Conservation (phyloP, 2,329 filamentous ascomycete genomes). For the Acephala macrosclerotiorum region DNA sequence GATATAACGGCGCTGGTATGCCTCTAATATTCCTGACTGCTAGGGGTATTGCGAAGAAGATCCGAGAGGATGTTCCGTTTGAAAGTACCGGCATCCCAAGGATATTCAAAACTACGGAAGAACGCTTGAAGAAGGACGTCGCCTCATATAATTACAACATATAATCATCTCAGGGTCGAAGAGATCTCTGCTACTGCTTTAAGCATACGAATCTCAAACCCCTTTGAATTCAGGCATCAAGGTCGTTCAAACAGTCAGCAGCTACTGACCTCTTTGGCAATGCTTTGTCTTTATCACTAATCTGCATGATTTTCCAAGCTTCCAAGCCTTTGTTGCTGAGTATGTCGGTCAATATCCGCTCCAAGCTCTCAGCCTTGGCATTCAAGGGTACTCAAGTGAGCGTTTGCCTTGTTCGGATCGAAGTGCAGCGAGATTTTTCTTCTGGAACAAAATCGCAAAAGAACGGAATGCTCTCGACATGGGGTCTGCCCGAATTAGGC, state of each 20-base stretch:
- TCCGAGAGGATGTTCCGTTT: conserved; percentile 42
- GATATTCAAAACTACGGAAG: conserved; percentile 43
- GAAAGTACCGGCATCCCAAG: conserved; percentile 48
- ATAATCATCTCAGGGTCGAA: not conserved
- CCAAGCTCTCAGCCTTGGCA: not conserved
- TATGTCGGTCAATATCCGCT: not conserved
- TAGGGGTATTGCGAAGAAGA: conserved; percentile 52
- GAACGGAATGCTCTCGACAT: conserved; percentile 14
- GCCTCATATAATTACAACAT: not conserved
- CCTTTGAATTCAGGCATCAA: not conserved
- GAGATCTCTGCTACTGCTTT: not conserved
- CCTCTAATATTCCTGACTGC: conserved; percentile 51
- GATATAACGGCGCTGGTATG: conserved; percentile 45
- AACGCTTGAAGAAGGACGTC: conserved; percentile 23
- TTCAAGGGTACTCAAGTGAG: not conserved
- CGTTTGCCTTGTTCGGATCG: not conserved
- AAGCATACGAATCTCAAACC: not conserved
- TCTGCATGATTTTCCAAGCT: not conserved
- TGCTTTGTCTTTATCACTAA: not conserved
- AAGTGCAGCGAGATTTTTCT: not conserved
- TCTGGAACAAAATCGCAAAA: not conserved
- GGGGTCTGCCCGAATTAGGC: not conserved
- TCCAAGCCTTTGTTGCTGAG: not conserved
- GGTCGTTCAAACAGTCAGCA: not conserved
- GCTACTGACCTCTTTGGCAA: not conserved